phyloP scores from a whole-genome alignment of 75 land plant genomes.

The Sequoiadendron giganteum region DNA sequence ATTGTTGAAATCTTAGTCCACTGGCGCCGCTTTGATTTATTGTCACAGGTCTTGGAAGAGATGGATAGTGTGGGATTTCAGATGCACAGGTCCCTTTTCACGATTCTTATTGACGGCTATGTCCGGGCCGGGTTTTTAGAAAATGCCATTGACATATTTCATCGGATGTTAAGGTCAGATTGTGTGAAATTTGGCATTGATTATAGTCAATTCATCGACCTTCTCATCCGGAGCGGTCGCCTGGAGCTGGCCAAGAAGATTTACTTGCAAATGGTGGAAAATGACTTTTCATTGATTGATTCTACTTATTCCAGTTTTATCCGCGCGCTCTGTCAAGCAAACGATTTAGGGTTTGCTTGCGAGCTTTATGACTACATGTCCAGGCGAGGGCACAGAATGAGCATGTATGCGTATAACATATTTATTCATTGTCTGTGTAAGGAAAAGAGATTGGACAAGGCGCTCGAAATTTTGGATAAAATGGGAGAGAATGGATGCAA shows the following conservation, averaged over 20 bases:
- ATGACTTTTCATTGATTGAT: conserved; percentile 43
- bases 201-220: conserved; percentile 74
- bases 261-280: conserved; percentile 33
- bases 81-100: conserved; percentile 29
- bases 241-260: conserved; percentile 53
- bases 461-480: conserved; percentile 32
- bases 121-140: conserved; percentile 41
- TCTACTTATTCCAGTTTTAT: conserved; percentile 66
- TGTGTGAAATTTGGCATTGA: conserved; percentile 65
- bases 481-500: conserved; percentile 45
- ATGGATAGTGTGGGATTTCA: conserved; percentile 18
- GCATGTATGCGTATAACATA: conserved; percentile 57
- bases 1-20: conserved; percentile 16
- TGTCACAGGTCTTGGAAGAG: conserved; percentile 12
- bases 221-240: conserved; percentile 39
- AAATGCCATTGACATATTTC: conserved; percentile 56
- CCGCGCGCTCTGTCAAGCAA: conserved; percentile 41
- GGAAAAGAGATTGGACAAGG: conserved; percentile 35
- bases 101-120: conserved; percentile 34
- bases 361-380: conserved; percentile 44
- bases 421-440: conserved; percentile 46
- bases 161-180: conserved; percentile 62
- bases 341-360: conserved; percentile 28
- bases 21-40: conserved; percentile 7
- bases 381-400: conserved; percentile 29